Conservation (phyloP, 768 basidiomycete species). For the Galerina sulciceps region DNA sequence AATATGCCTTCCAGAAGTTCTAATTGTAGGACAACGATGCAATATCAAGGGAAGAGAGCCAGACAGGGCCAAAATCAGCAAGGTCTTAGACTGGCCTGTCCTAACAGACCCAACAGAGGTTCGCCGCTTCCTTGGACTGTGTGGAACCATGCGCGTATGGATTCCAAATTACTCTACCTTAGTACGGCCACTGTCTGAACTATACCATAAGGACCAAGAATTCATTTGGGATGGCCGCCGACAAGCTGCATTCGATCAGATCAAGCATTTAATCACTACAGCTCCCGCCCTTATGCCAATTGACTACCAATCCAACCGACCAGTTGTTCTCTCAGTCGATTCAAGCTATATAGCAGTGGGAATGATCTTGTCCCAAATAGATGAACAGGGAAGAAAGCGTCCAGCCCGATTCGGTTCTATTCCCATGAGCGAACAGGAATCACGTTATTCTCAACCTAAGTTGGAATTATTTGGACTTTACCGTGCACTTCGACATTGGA, state of each 20-base stretch:
- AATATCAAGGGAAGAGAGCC: constrained; percentile 33
- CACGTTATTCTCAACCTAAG: constrained; percentile 28
- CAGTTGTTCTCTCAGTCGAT: constrained; percentile 19
- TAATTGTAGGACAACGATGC: constrained; percentile 31
- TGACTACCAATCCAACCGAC: constrained; percentile 9
- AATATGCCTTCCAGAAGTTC: neutral
- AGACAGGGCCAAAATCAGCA: constrained; percentile 20
- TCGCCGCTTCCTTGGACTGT: constrained; percentile 28
- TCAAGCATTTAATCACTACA: neutral
- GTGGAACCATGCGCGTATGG: constrained; percentile 26
- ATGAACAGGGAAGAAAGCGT: constrained; percentile 3
- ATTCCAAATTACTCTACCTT: constrained; percentile 25
- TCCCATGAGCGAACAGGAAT: constrained; percentile 8
- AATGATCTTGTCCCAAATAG: neutral
- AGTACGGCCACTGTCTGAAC: constrained; percentile 18
- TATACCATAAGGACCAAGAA: constrained; percentile 23
- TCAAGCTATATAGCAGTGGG: constrained; percentile 11
- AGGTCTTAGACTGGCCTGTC: constrained; percentile 26
- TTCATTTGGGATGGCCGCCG: constrained; percentile 33
- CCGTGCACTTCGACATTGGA: constrained; percentile 14
- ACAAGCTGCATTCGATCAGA: constrained; percentile 12
- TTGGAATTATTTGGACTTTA: constrained; percentile 35
- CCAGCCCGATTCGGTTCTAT: constrained; percentile 30
- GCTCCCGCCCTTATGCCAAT: constrained; percentile 13
- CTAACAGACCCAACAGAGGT: constrained; percentile 17